Evolutionary conservation across 1,284 basidiomycete species (phyloP), one percentile per base, ranked within the genome.

Genomic region (Ganoderma sinense): DNA sequence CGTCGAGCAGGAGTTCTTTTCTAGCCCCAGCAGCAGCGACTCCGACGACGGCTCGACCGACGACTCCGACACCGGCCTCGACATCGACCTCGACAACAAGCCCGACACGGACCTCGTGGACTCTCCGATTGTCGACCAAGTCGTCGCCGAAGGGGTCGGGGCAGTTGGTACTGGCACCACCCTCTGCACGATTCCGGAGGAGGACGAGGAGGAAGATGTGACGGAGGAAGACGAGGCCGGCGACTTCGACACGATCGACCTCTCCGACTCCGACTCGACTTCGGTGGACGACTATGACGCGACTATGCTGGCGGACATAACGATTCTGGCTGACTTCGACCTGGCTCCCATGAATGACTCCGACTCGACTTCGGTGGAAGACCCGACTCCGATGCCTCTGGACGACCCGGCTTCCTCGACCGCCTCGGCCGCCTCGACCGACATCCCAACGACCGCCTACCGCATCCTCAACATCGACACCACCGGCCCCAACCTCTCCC

Each of bases 81-180:
- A 51, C 48, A 51, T 11, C n/a, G 13, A 26, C 48, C 48, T n/a
- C n/a, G 56, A 36, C 56, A 39, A 20, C 58, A 26, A 41, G 10
- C 11, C 39, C 58, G 58, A 60, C 39, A 36, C 26, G 29, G 29
- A 56, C 29, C 16, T 2, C 6, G 16, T 20, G 29, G 29, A 31
- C 53, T 56, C 53, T 56, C 53, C 53, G 29, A 56, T 56, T 29
- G 53, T 56, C 29, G 53, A 56, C 53, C 53, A 33, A 56, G 29
- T 56, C 53, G 31, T 56, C 53, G 2, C 53, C 29, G 53, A 56
- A 31, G 29, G 53, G 23, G 18, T 56, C 31, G 53, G 29, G 10
- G 53, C 31, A 56, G 53, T 18, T 8, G 26, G 53, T 56, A 6
- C 53, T 56, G 53, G 53, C 53, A 31, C 14, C 53, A 56, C 53